These are phyloP conservation scores for Coccinonectria pachysandricola DNA, from an alignment of 2,329 filamentous ascomycete species.

Conservation along the genomic window DNA sequence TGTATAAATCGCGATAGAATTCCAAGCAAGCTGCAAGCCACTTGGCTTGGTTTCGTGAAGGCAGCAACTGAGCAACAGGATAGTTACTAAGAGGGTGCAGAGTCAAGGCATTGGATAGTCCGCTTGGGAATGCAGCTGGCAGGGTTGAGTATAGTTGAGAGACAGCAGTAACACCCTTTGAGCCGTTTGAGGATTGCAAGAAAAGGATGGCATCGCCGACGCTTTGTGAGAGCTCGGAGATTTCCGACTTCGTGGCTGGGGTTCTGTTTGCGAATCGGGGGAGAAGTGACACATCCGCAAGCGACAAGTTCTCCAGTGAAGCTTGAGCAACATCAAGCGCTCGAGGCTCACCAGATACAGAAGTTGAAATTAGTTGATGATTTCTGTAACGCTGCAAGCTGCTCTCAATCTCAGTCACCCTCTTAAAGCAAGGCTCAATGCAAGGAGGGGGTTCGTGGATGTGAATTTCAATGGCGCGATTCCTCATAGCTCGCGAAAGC, in stretches of 20 bases:
- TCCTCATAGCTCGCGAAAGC: constrained; percentile 91
- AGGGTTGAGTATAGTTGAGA: constrained; percentile 26
- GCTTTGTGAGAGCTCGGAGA: constrained; percentile 4
- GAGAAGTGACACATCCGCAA: constrained; percentile 34
- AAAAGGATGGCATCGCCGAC: constrained; percentile 20
- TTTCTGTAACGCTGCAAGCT: constrained; percentile 36
- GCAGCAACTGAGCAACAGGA: constrained; percentile 37
- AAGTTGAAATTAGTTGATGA: constrained; percentile 23
- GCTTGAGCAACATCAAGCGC: constrained; percentile 21
- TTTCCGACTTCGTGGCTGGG: constrained; percentile 3
- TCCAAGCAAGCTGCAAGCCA: constrained; percentile 47
- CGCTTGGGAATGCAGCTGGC: constrained; percentile 13
- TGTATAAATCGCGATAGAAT: constrained; percentile 33
- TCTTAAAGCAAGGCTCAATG: constrained; percentile 24
- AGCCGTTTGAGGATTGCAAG: constrained; percentile 23
- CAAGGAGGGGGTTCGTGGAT: constrained; percentile 40
- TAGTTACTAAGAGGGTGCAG: constrained; percentile 51
- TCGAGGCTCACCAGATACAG: constrained; percentile 12
- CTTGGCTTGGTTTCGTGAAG: constrained; percentile 23
- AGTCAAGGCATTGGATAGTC: constrained; percentile 34
- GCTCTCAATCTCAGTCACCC: constrained; percentile 38
- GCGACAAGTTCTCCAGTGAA: constrained; percentile 37
- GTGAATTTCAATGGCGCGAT: constrained; percentile 84
- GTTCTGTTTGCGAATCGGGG: constrained; percentile 21
- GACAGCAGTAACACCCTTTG: constrained; percentile 22